Evolutionary conservation across 768 basidiomycete genomes (phyloP), one percentile per base, ranked within the genome.

Genomic region (Leccinum subtestaceum): DNA sequence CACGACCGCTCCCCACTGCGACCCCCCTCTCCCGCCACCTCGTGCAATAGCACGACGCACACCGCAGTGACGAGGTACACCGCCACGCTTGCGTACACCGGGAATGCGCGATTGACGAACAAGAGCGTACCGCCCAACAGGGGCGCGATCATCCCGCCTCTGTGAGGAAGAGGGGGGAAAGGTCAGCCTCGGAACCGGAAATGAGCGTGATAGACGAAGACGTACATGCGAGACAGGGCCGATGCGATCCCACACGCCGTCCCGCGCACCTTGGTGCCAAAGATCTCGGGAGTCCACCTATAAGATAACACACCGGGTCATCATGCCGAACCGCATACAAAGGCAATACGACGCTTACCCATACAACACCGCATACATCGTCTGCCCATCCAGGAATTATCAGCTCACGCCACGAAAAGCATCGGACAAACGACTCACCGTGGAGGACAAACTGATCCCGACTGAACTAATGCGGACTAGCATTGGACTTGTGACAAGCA

Each of bases 231-330:
- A 2, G 89, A 93, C 1, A 95, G 72, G 10, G 92, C 93, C 3
- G 91, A 92, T 0, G 93, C 93, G 54, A 91, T 88, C 1, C 93
- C 93, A 66, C 89, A 88, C 0, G 93, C 94, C 1, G 93, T 93
- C 27, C 94, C 93, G 51, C 93, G 84, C 3, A 94, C 89, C 77
- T 85, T 85, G 1, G 91, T 92, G 0, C 82, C 85, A 67, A 95
- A 95, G 13, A 93, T 88, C 72, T 92, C 90, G 3, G 93, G 93
- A 0, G 93, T 93, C 88, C 91, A 91, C 4, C 80, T 78, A 21
- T 25, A 8, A 15, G 1, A 40, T 40, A 13, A 10, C 2, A 27
- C 6, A 3, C 29, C 3, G 1, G 11, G 19, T 47, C 46, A 47
- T 12, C 25, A 32, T 10, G 0, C 27, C 3, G 2, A 8, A 15